phyloP scores from a whole-genome alignment of 176 grass and related monocot species.

The Alloteropsis semialata region DNA sequence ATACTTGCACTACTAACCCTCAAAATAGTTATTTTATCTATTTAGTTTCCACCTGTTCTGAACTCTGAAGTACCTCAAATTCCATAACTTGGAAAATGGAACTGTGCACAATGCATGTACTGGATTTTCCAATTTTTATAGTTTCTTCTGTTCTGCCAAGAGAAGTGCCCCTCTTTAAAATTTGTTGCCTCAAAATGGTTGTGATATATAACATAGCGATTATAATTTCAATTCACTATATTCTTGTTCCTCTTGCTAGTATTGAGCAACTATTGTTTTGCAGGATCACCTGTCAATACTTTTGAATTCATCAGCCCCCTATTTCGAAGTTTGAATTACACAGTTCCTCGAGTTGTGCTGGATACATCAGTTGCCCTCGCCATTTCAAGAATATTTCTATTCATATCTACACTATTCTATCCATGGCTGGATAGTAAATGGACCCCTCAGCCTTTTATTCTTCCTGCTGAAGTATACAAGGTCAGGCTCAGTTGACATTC shows the following conservation, averaged over 20 bases:
- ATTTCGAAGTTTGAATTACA: slow-evolving; percentile 75
- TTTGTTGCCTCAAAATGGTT: neutral
- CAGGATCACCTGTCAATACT: slow-evolving; percentile 72
- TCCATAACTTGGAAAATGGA: too few species aligned
- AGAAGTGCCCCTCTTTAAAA: neutral
- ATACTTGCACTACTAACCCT: too few species aligned
- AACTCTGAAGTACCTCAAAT: too few species aligned
- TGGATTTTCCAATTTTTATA: too few species aligned
- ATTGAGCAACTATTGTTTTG: slow-evolving; percentile 25
- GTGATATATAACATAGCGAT: neutral
- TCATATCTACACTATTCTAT: slow-evolving; percentile 58
- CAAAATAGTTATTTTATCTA: too few species aligned
- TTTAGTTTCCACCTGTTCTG: too few species aligned
- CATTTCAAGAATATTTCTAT: slow-evolving; percentile 54
- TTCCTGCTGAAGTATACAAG: slow-evolving; percentile 97
- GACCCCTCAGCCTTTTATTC: slow-evolving; percentile 68
- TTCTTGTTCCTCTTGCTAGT: too few species aligned
- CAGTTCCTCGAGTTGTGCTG: slow-evolving; percentile 40
- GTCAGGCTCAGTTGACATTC: slow-evolving; percentile 29
- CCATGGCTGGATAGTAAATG: slow-evolving; percentile 76
- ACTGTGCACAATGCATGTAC: too few species aligned
- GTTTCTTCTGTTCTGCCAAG: neutral
- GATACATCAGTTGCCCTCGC: slow-evolving; percentile 48
- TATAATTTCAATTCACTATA: neutral
- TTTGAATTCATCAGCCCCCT: slow-evolving; percentile 76